Evolutionary conservation across 2,329 filamentous ascomycete species (phyloP).

Genomic region (Xylariomycetidae sp.): DNA sequence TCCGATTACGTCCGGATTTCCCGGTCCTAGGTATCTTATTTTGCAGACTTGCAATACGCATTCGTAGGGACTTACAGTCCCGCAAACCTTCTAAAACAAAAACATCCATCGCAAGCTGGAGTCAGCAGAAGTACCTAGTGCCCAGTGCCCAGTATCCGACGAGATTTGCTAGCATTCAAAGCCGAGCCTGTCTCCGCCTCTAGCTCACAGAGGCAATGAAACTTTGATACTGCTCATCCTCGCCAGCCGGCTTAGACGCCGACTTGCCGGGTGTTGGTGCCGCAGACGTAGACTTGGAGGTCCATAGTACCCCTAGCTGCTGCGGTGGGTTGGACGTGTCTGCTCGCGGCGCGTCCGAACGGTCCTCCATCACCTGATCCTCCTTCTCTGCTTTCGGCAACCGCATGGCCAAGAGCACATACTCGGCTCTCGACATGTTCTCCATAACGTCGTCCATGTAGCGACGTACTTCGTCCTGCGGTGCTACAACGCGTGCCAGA

Average conservation of each 20-base stretch:
- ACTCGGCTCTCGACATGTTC: slow-evolving; percentile 62
- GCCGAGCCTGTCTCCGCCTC: slow-evolving; percentile 7
- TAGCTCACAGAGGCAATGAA: slow-evolving; percentile 36
- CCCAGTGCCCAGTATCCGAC: background rate
- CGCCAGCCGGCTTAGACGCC: slow-evolving; percentile 27
- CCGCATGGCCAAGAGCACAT: slow-evolving; percentile 61
- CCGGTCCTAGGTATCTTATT: slow-evolving; percentile 12
- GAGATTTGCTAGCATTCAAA: background rate
- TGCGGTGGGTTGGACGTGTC: slow-evolving; percentile 16
- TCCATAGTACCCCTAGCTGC: slow-evolving; percentile 29
- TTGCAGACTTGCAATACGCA: no score
- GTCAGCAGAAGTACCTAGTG: background rate
- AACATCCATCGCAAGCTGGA: background rate
- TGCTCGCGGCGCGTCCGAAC: slow-evolving; percentile 19
- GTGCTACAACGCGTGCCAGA: slow-evolving; percentile 54
- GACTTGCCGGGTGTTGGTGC: slow-evolving; percentile 17
- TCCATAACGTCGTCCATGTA: slow-evolving; percentile 69
- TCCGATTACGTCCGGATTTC: no score
- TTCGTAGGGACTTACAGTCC: no score
- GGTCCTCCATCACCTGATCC: slow-evolving; percentile 24
- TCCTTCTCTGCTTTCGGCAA: slow-evolving; percentile 43
- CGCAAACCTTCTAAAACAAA: slow-evolving; percentile 5
- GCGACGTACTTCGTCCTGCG: slow-evolving; percentile 54
- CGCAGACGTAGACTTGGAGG: slow-evolving; percentile 8
- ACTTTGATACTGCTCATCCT: slow-evolving; percentile 40